Evolutionary conservation across 805 yeast genomes (phyloP).

Genomic region (Saturnispora dispora): DNA sequence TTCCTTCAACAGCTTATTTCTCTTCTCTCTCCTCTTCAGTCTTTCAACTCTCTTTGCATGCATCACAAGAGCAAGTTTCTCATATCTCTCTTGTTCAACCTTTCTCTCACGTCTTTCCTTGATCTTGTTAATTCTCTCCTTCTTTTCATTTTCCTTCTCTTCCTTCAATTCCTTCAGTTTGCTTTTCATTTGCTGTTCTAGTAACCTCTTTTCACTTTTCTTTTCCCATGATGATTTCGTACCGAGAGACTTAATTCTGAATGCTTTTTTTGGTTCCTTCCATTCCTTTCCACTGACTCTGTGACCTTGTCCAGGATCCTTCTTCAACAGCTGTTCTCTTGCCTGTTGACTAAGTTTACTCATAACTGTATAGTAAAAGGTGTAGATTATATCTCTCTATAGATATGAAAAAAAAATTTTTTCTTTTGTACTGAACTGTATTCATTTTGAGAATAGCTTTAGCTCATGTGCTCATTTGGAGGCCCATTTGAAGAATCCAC

Average conservation of each 20-base stretch:
- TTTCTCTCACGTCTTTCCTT: constrained; percentile 72
- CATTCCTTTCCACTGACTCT: constrained; percentile 44
- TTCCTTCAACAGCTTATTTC: constrained; percentile 87
- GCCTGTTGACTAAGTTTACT: constrained; percentile 3
- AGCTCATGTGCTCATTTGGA: constrained; percentile 14
- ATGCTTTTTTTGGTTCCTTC: constrained; percentile 62
- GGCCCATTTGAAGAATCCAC: constrained; percentile 50
- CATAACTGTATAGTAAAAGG: neutral
- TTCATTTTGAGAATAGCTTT: neutral
- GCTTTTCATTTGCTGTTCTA: constrained; percentile 58
- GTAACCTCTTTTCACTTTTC: constrained; percentile 56
- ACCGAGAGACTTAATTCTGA: constrained; percentile 54
- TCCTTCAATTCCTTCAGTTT: constrained; percentile 65
- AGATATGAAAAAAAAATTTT: neutral
- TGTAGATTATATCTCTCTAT: neutral
- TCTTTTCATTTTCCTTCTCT: constrained; percentile 59
- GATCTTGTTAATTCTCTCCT: constrained; percentile 42
- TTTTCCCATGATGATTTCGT: constrained; percentile 55
- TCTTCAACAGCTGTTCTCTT: neutral
- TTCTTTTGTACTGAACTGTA: neutral
- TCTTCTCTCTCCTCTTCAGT: constrained; percentile 82
- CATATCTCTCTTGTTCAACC: constrained; percentile 86
- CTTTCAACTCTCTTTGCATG: constrained; percentile 88
- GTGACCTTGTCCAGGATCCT: constrained; percentile 21
- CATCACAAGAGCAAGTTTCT: constrained; percentile 74